phyloP scores from a whole-genome alignment of 192 early-diverging fungal genomes.

The Spizellomyces punctatus region DNA sequence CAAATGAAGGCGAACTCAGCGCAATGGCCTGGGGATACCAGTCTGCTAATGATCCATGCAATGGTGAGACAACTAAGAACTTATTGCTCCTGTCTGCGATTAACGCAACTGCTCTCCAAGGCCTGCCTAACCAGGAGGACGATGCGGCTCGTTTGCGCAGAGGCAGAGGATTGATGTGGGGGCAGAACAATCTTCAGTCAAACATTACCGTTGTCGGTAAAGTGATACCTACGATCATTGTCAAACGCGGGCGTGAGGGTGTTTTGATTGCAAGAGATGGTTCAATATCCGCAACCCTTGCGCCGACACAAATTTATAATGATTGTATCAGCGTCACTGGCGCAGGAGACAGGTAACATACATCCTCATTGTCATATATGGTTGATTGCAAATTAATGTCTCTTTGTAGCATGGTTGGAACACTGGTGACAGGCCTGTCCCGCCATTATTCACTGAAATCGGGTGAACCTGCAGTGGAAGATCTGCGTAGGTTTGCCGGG shows the following conservation, averaged over 20 bases:
- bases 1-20: slow-evolving; percentile 72
- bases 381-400: background rate
- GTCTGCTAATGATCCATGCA: background rate
- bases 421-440: slow-evolving; percentile 26
- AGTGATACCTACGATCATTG: slow-evolving; percentile 58
- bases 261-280: slow-evolving; percentile 42
- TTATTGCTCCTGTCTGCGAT: too few species aligned
- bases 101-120: too few species aligned
- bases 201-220: slow-evolving; percentile 41
- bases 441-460: slow-evolving; percentile 2
- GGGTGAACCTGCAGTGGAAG: background rate
- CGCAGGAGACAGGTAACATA: slow-evolving; percentile 70
- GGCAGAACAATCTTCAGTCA: too few species aligned
- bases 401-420: slow-evolving; percentile 35
- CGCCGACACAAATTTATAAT: slow-evolving; percentile 8
- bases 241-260: slow-evolving; percentile 75
- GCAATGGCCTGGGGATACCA: slow-evolving; percentile 50
- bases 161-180: too few species aligned
- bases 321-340: slow-evolving; percentile 71
- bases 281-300: slow-evolving; percentile 17
- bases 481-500: slow-evolving; percentile 4
- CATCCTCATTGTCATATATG: too few species aligned
- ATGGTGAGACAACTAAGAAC: too few species aligned
- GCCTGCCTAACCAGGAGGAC: too few species aligned
- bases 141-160: too few species aligned